phyloP scores from a whole-genome alignment of 192 early-diverging fungal species.

The Backusella mclennaniae region DNA sequence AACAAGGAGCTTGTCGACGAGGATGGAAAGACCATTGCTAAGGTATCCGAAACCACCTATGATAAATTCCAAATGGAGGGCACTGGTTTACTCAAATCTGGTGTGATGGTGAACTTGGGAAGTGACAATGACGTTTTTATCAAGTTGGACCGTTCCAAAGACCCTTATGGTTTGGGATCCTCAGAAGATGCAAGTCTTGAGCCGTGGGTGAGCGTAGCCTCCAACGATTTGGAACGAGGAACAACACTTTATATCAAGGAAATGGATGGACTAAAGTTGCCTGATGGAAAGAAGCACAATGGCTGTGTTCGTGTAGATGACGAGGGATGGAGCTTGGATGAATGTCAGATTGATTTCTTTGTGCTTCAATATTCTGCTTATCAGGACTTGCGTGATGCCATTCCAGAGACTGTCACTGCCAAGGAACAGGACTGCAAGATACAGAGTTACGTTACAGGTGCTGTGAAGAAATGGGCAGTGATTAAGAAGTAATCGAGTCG shows the following conservation, averaged over 20 bases:
- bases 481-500: background rate
- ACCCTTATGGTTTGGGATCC: conserved; percentile 27
- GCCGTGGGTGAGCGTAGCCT: conserved; percentile 40
- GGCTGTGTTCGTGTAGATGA: conserved; percentile 46
- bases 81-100: conserved; percentile 31
- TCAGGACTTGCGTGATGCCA: background rate
- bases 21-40: conserved; percentile 26
- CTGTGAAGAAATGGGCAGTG: conserved; percentile 20
- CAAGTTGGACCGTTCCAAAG: conserved; percentile 20
- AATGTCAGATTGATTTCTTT: conserved; percentile 38
- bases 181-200: conserved; percentile 16
- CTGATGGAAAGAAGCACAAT: conserved; percentile 39
- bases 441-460: conserved; percentile 16
- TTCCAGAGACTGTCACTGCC: conserved; percentile 15
- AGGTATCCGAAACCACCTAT: conserved; percentile 29
- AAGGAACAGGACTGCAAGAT: conserved; percentile 18
- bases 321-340: conserved; percentile 29
- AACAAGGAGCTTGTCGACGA: conserved; percentile 6
- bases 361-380: conserved; percentile 22
- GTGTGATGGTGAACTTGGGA: conserved; percentile 31
- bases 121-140: background rate
- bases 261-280: conserved; percentile 29
- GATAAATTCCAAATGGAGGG: conserved; percentile 44
- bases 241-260: conserved; percentile 34
- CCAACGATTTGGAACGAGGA: conserved; percentile 35